Conservation (phyloP, 2,329 filamentous ascomycete species). For the Zasmidium cellare region DNA sequence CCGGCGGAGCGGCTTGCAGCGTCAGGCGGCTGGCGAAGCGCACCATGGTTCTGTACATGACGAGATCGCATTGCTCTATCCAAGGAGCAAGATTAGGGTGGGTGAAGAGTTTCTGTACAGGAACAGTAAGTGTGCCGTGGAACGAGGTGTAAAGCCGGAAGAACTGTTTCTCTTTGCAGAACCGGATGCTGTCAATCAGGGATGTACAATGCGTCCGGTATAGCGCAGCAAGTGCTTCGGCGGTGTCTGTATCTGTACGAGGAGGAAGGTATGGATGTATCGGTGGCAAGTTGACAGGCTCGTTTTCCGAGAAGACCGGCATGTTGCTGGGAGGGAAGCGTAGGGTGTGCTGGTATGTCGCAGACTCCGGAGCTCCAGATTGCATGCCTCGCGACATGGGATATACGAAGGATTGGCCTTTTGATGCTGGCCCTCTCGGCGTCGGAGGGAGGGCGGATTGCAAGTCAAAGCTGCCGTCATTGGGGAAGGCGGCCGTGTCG, state of each 20-base stretch:
- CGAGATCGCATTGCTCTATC: conserved; percentile 94
- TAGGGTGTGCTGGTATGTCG: conserved; percentile 62
- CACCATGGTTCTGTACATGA: conserved; percentile 97
- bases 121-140: conserved; percentile 93
- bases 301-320: conserved; percentile 61
- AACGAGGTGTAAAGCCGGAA: conserved; percentile 94
- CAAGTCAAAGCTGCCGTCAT: conserved; percentile 33
- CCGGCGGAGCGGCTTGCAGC: conserved; percentile 84
- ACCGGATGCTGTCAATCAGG: conserved; percentile 90
- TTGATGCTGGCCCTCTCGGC: conserved; percentile 41
- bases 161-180: conserved; percentile 95
- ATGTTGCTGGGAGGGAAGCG: conserved; percentile 62
- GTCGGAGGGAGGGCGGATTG: conserved; percentile 29
- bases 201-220: conserved; percentile 96
- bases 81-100: conserved; percentile 80
- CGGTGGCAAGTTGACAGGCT: conserved; percentile 76
- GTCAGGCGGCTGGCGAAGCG: conserved; percentile 85
- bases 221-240: conserved; percentile 79
- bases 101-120: conserved; percentile 87
- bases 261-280: conserved; percentile 78
- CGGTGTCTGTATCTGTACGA: conserved; percentile 83
- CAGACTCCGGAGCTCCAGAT: conserved; percentile 41
- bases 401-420: conserved; percentile 48
- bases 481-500: conserved; percentile 50
- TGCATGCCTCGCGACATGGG: conserved; percentile 45